A percentile compares a stretch with the other conserved stretches of the same genome.
Conservation (phyloP, 192 early-diverging fungal genomes). For the Backusella australiensis region DNA sequence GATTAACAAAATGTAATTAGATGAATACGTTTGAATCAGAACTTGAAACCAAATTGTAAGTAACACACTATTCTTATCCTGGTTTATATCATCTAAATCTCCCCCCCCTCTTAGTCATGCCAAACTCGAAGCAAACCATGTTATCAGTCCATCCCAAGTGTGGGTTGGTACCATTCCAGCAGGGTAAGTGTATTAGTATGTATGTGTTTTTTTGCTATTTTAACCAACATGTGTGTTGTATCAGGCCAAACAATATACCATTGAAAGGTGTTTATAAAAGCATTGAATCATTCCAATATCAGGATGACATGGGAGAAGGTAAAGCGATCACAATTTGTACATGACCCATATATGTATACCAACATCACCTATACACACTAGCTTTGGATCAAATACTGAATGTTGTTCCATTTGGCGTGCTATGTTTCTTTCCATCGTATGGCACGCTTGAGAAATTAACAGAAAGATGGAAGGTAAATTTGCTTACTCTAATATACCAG, state of each 20-base stretch:
- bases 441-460: constrained; percentile 26
- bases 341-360: too few species aligned
- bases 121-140: constrained; percentile 62
- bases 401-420: constrained; percentile 43
- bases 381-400: constrained; percentile 27
- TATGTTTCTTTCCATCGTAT: constrained; percentile 42
- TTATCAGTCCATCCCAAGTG: constrained; percentile 60
- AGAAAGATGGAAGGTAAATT: constrained; percentile 27
- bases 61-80: background rate
- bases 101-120: constrained; percentile 18
- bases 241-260: constrained; percentile 32
- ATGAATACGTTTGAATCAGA: constrained; percentile 57
- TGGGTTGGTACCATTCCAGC: constrained; percentile 51
- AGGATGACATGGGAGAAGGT: constrained; percentile 53
- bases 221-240: too few species aligned
- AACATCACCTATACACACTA: background rate
- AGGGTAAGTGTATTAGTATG: constrained; percentile 29
- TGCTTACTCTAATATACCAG: too few species aligned
- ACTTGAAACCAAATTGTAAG: constrained; percentile 50
- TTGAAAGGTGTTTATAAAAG: constrained; percentile 46
- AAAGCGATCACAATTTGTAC: background rate
- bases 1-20: background rate
- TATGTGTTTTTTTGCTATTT: background rate
- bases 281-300: constrained; percentile 43
- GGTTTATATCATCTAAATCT: background rate